Percentiles rank a stretch among this genome's conserved stretches.
Evolutionary conservation across 345 rosid species (phyloP).

Genomic region (Trapa incisa): DNA sequence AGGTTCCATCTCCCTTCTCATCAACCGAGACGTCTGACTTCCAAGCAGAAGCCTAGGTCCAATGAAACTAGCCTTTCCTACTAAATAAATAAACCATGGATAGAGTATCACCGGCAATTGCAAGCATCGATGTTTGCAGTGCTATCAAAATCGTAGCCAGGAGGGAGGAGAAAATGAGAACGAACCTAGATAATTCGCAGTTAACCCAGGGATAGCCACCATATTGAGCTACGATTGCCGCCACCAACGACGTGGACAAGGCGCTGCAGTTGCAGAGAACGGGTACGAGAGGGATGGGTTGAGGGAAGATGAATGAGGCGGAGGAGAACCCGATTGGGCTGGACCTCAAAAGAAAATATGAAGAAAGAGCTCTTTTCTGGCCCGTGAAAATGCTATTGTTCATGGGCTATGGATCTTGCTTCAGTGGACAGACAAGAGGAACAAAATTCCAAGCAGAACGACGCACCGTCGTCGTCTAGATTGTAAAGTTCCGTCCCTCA

Average conservation of each 20-base stretch:
- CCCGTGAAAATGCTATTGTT: too few species aligned
- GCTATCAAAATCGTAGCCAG: neutral
- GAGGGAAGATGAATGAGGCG: neutral
- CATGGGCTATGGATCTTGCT: too few species aligned
- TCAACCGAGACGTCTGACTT: constrained; percentile 5
- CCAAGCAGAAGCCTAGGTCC: constrained; percentile 9
- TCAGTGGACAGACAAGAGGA: too few species aligned
- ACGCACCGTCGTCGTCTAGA: too few species aligned
- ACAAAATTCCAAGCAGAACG: too few species aligned
- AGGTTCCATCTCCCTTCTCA: constrained; percentile 4
- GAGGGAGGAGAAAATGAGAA: too few species aligned
- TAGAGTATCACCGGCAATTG: neutral
- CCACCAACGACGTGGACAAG: neutral
- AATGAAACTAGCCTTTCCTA: constrained; percentile 18
- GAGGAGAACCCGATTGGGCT: neutral
- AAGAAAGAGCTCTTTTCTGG: too few species aligned
- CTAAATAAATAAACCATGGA: neutral
- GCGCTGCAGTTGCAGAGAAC: neutral
- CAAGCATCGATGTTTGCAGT: neutral
- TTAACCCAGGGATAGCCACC: neutral
- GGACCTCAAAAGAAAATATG: too few species aligned
- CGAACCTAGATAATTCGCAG: neutral
- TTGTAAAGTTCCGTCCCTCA: too few species aligned
- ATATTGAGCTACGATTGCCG: neutral
- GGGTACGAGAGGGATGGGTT: neutral